phyloP scores from a whole-genome alignment of 2,329 filamentous ascomycete species.

The Metarhizium brunneum region DNA sequence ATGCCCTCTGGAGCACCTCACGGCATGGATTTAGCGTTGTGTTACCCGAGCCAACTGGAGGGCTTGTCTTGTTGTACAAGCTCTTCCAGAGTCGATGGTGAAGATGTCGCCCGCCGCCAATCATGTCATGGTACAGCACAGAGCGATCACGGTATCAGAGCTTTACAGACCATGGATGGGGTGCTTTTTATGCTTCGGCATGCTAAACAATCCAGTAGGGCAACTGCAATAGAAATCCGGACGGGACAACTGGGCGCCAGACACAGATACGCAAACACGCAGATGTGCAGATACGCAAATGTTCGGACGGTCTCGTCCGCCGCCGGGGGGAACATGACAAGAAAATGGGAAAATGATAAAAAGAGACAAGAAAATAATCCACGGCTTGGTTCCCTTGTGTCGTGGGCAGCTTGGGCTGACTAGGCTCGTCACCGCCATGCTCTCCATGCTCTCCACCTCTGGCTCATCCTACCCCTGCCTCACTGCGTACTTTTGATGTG shows the following conservation, averaged over 20 bases:
- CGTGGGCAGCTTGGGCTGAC: background rate
- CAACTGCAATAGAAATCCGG: background rate
- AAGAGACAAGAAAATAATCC: background rate
- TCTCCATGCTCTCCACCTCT: background rate
- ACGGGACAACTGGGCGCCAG: background rate
- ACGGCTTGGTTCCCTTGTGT: background rate
- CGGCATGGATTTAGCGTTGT: background rate
- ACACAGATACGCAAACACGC: background rate
- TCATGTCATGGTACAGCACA: background rate
- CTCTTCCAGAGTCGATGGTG: background rate
- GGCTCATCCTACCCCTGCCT: background rate
- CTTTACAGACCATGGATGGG: background rate
- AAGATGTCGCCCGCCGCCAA: background rate
- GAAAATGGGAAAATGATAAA: background rate
- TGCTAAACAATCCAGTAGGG: background rate
- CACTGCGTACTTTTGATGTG: background rate
- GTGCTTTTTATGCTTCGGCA: background rate
- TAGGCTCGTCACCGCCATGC: background rate
- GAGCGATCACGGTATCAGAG: background rate
- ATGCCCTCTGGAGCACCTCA: background rate
- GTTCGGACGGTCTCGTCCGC: background rate
- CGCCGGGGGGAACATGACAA: background rate
- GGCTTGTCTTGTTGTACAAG: background rate
- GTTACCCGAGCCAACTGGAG: background rate
- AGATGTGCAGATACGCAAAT: background rate